Evolutionary conservation across 345 rosid species (phyloP).

Genomic region (Citrus medica): DNA sequence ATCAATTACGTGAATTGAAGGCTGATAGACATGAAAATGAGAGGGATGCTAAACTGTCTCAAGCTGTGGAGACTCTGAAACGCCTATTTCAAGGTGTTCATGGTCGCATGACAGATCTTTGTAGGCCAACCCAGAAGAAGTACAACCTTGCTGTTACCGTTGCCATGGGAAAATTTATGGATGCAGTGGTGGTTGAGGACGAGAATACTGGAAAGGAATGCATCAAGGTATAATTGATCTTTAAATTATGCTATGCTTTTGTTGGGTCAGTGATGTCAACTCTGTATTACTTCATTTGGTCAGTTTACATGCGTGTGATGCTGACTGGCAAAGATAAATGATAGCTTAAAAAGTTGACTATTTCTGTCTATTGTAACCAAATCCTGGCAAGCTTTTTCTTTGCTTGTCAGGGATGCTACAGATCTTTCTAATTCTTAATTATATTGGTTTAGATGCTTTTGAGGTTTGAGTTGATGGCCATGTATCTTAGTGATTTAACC

Average conservation of each 20-base stretch:
- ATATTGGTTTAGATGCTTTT: neutral
- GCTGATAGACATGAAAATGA: constrained; percentile 93
- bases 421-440: neutral
- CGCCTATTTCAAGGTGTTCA: constrained; percentile 94
- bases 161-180: constrained; percentile 99
- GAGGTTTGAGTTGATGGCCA: neutral
- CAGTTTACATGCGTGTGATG: neutral
- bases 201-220: constrained; percentile 95
- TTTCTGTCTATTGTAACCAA: neutral
- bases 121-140: constrained; percentile 88
- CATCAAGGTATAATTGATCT: constrained; percentile 64
- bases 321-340: neutral
- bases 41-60: constrained; percentile 83
- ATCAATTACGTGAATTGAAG: constrained; percentile 78
- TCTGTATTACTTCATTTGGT: neutral
- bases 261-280: neutral
- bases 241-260: constrained; percentile 15
- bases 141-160: constrained; percentile 97
- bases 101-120: constrained; percentile 97
- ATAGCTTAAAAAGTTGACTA: neutral
- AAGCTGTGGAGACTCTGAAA: constrained; percentile 90
- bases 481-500: neutral
- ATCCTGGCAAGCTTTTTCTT: neutral
- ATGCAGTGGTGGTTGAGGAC: constrained; percentile 96
- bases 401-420: neutral